A percentile compares a stretch with the other conserved stretches of the same genome.
These are phyloP conservation scores for Fusarium verticillioides DNA, from an alignment of 2,329 filamentous ascomycete genomes.

Conservation along the genomic window DNA sequence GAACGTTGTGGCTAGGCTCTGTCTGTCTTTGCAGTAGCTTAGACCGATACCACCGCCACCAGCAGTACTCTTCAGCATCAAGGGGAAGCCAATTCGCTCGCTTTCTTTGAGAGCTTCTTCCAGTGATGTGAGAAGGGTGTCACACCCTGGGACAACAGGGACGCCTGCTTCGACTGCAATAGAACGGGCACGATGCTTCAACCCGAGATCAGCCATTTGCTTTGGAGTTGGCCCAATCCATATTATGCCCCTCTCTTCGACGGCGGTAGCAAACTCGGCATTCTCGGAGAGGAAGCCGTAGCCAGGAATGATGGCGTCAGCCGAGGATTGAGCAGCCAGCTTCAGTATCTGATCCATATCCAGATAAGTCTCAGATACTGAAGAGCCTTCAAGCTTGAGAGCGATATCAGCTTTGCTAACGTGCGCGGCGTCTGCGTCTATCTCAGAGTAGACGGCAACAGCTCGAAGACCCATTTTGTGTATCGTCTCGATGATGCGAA, in stretches of 20 bases:
- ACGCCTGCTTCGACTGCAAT: constrained; percentile 48
- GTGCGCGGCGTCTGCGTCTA: constrained; percentile 73
- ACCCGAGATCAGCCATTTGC: constrained; percentile 52
- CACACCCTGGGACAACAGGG: constrained; percentile 50
- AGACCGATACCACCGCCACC: constrained; percentile 60
- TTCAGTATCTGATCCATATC: constrained; percentile 70
- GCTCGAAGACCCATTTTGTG: constrained; percentile 73
- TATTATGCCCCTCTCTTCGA: constrained; percentile 63
- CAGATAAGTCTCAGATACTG: constrained; percentile 65
- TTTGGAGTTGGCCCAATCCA: constrained; percentile 69
- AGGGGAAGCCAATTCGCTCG: constrained; percentile 49
- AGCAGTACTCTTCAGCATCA: constrained; percentile 61
- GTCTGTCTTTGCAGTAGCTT: constrained; percentile 48
- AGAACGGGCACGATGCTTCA: constrained; percentile 53
- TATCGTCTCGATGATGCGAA: constrained; percentile 76
- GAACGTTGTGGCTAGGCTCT: constrained; percentile 48
- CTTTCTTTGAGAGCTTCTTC: constrained; percentile 46
- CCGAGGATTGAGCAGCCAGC: constrained; percentile 60
- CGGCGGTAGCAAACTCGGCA: constrained; percentile 66
- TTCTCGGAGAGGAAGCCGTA: constrained; percentile 76
- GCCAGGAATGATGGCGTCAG: constrained; percentile 71
- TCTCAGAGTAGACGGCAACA: constrained; percentile 74
- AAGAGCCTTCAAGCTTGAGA: constrained; percentile 67
- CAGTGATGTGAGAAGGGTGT: constrained; percentile 40
- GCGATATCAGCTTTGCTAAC: constrained; percentile 74